Evolutionary conservation across 2,329 filamentous ascomycete species (phyloP).

Genomic region (Xylariaceae sp.): DNA sequence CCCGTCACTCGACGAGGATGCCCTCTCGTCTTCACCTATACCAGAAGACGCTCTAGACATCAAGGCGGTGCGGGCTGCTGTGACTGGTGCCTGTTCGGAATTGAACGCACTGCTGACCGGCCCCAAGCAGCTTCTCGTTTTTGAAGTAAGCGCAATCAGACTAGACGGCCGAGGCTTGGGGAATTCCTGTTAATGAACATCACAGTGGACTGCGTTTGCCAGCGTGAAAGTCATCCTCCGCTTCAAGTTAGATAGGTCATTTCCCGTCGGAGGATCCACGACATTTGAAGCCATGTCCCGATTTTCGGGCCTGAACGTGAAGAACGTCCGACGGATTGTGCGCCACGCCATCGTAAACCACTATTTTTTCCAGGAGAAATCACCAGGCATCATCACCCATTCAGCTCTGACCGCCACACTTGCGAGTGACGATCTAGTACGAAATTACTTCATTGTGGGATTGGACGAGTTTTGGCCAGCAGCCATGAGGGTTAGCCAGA

Average conservation of each 20-base stretch:
- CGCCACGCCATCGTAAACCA: conserved; percentile 31
- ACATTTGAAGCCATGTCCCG: conserved; percentile 12
- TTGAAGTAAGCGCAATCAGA: conserved; percentile 5
- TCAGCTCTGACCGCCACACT: conserved; percentile 20
- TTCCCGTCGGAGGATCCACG: conserved; percentile 15
- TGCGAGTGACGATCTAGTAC: conserved; percentile 18
- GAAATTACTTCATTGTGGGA: conserved; percentile 24
- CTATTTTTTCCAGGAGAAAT: conserved; percentile 31
- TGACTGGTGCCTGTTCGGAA: conserved; percentile 22
- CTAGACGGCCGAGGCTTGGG: neutral
- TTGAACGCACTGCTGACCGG: conserved; percentile 23
- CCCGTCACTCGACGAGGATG: conserved; percentile 17
- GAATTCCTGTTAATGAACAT: neutral
- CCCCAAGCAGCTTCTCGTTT: conserved; percentile 15
- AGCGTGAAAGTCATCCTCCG: conserved; percentile 24
- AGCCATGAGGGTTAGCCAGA: conserved; percentile 16
- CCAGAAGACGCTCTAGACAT: conserved; percentile 15
- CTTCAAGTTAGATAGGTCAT: conserved; percentile 22
- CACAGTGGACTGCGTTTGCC: conserved; percentile 20
- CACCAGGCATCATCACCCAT: conserved; percentile 32
- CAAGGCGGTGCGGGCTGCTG: conserved; percentile 10
- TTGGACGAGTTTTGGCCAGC: conserved; percentile 27
- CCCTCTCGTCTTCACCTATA: conserved; percentile 14
- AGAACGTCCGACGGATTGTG: conserved; percentile 28
- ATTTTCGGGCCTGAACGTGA: conserved; percentile 17